Evolutionary conservation across 2,329 filamentous ascomycete species (phyloP).

Genomic region (Dendrostoma leiphaemia): DNA sequence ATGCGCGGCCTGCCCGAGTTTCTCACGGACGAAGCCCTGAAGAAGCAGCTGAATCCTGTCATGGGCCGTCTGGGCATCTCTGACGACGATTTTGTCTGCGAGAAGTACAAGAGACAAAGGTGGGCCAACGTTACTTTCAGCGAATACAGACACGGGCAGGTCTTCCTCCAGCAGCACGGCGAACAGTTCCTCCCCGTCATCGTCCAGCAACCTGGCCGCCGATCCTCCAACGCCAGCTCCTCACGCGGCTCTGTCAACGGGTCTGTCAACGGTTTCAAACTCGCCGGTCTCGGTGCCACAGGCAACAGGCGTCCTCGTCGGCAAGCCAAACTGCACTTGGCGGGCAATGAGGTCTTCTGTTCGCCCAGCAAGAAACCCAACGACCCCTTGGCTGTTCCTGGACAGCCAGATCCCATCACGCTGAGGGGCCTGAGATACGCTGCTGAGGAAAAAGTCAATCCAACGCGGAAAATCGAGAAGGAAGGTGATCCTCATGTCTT

Average conservation of each 20-base stretch:
- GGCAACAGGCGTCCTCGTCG: slow-evolving; percentile 10
- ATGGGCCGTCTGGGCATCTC: slow-evolving; percentile 39
- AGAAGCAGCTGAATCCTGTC: slow-evolving; percentile 35
- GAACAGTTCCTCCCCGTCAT: slow-evolving; percentile 4
- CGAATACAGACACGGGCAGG: slow-evolving; percentile 33
- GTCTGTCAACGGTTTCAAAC: not conserved
- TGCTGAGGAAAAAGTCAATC: slow-evolving; percentile 16
- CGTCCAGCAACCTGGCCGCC: slow-evolving; percentile 16
- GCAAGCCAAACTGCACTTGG: slow-evolving; percentile 27
- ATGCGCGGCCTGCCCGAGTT: slow-evolving; percentile 40
- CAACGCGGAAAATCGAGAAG: not conserved
- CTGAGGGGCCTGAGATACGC: slow-evolving; percentile 22
- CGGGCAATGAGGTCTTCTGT: slow-evolving; percentile 30
- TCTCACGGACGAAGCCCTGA: slow-evolving; percentile 37
- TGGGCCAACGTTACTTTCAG: slow-evolving; percentile 45
- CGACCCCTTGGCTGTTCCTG: not conserved
- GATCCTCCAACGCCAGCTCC: not conserved
- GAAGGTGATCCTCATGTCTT: slow-evolving; percentile 16
- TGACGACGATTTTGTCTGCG: slow-evolving; percentile 36
- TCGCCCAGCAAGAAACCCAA: slow-evolving; percentile 17
- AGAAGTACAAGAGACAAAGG: slow-evolving; percentile 36
- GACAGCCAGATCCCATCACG: slow-evolving; percentile 17
- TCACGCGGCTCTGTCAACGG: not conserved
- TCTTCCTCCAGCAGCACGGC: slow-evolving; percentile 40
- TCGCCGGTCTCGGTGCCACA: too few relatives aligned